Evolutionary conservation across 2,329 filamentous ascomycete species (phyloP).

Genomic region (Hymenoscyphus albidus): DNA sequence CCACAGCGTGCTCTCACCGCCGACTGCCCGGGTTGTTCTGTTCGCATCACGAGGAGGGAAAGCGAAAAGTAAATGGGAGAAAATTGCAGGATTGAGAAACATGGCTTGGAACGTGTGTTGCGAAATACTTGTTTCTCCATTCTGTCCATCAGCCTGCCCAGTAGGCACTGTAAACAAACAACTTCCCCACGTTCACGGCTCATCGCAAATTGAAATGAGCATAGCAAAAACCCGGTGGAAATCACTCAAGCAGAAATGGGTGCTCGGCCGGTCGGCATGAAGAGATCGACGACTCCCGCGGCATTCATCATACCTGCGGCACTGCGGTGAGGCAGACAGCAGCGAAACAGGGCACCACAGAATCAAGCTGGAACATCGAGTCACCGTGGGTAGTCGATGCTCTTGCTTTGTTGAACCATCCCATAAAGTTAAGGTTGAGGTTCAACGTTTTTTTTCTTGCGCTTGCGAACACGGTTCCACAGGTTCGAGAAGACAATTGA

Average conservation of each 20-base stretch:
- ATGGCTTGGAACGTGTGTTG: background rate
- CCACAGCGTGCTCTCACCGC: conserved; percentile 21
- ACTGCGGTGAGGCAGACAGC: conserved; percentile 16
- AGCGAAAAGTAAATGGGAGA: background rate
- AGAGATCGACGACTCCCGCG: conserved; percentile 14
- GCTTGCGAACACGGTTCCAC: conserved; percentile 6
- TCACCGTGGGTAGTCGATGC: background rate
- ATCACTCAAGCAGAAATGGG: background rate
- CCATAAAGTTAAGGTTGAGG: conserved; percentile 21
- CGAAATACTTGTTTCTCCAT: background rate
- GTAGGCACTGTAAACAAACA: background rate
- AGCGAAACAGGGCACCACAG: conserved; percentile 2
- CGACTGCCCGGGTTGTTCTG: conserved; percentile 3
- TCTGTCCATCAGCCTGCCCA: background rate
- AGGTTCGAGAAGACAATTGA: conserved; percentile 8
- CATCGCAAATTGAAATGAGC: background rate
- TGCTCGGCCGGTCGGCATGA: conserved; percentile 15
- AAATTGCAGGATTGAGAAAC: background rate
- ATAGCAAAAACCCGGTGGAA: conserved; percentile 1
- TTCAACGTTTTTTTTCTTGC: conserved; percentile 9
- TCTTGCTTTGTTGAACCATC: background rate
- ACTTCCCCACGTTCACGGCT: background rate
- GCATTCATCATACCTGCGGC: conserved; percentile 12
- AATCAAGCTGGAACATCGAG: conserved; percentile 1
- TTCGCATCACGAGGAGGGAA: background rate